A percentile compares a stretch with the other conserved stretches of the same genome.
These are phyloP conservation scores for Pseudovirgaria hyperparasitica DNA, from an alignment of 2,329 filamentous ascomycete genomes.

Conservation along the genomic window DNA sequence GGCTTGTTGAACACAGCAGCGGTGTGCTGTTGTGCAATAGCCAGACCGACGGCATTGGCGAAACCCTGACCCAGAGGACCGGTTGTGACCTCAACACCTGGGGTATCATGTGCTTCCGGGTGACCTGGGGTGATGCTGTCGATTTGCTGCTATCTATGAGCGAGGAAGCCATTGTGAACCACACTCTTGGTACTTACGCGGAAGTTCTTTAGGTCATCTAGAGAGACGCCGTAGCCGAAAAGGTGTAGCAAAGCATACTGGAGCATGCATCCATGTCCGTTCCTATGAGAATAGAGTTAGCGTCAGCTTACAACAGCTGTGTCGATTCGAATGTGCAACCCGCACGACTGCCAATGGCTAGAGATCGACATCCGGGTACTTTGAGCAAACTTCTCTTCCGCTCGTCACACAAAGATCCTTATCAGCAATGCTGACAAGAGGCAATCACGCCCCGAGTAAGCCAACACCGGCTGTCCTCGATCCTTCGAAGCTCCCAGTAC, in stretches of 20 bases:
- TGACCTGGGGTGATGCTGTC: conserved; percentile 87
- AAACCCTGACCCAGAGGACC: conserved; percentile 96
- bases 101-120: conserved; percentile 92
- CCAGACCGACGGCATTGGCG: conserved; percentile 92
- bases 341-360: too few relatives aligned
- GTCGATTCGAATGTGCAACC: too few relatives aligned
- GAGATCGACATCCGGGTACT: too few relatives aligned
- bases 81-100: conserved; percentile 94
- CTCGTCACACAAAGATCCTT: too few relatives aligned
- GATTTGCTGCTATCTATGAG: conserved; percentile 36
- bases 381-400: too few relatives aligned
- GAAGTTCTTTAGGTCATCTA: conserved; percentile 94
- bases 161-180: conserved; percentile 24
- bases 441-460: too few relatives aligned
- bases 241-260: conserved; percentile 97
- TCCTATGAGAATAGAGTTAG: conserved; percentile 43
- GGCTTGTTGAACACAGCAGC: conserved; percentile 93
- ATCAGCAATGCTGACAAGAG: too few relatives aligned
- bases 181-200: conserved; percentile 55
- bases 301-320: too few relatives aligned
- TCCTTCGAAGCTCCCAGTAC: too few relatives aligned
- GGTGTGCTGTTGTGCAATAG: conserved; percentile 89
- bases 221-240: conserved; percentile 73
- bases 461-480: too few relatives aligned
- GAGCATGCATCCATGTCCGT: conserved; percentile 98